phyloP scores from a whole-genome alignment of 345 rosid genomes.

The Populus tremula region DNA sequence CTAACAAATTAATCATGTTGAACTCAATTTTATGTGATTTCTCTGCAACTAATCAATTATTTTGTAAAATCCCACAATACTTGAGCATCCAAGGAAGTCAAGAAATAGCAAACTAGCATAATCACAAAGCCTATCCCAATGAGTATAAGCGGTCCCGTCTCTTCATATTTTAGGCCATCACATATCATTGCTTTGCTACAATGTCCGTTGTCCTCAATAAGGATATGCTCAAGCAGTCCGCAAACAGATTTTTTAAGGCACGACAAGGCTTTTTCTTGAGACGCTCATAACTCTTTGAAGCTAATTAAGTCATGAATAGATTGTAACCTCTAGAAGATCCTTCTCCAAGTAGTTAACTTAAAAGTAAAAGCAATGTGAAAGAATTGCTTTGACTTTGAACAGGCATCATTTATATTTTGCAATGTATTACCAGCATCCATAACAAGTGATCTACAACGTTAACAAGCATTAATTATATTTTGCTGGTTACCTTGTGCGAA shows the following conservation, averaged over 20 bases:
- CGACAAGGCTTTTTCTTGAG: not conserved
- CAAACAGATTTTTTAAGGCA: not conserved
- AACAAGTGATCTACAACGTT: too few relatives aligned
- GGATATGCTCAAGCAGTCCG: not conserved
- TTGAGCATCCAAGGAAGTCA: not conserved
- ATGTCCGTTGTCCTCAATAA: not conserved
- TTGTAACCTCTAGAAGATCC: not conserved
- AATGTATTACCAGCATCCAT: not conserved
- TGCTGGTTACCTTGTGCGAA: not conserved
- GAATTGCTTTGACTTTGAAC: not conserved
- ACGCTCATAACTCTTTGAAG: not conserved
- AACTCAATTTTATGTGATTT: not conserved
- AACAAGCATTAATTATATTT: not conserved
- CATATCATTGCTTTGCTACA: not conserved
- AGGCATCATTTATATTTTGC: not conserved
- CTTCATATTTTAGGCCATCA: not conserved
- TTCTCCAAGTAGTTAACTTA: not conserved
- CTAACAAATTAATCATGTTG: not conserved
- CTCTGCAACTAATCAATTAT: not conserved
- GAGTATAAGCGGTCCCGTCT: not conserved
- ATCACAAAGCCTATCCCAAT: not conserved
- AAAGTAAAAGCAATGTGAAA: too few relatives aligned
- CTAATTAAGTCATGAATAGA: not conserved
- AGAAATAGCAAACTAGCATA: too few relatives aligned
- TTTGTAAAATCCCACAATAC: not conserved